phyloP scores from a whole-genome alignment of 202 grass and related monocot genomes.

The Zizania palustris region DNA sequence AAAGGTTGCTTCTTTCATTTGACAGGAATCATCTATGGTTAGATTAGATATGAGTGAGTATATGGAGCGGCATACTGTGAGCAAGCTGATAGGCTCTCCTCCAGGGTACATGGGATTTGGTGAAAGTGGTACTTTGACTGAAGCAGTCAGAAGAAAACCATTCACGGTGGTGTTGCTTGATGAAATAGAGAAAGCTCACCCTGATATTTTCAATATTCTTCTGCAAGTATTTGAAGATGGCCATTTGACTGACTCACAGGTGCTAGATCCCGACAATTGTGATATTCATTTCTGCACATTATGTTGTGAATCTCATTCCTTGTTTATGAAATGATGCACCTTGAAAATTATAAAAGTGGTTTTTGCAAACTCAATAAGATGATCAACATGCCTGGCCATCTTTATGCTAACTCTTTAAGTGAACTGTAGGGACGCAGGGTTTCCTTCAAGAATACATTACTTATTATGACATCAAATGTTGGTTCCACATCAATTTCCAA shows the following conservation, averaged over 20 bases:
- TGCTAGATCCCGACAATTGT: constrained; percentile 35
- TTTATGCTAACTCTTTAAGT: constrained; percentile 32
- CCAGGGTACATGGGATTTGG: constrained; percentile 90
- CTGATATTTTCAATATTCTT: constrained; percentile 93
- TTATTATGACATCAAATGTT: constrained; percentile 96
- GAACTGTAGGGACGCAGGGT: constrained; percentile 76
- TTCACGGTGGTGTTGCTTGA: constrained; percentile 87
- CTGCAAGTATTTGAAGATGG: constrained; percentile 98
- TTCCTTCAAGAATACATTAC: constrained; percentile 96
- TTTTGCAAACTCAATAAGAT: constrained; percentile 5
- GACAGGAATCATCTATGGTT: constrained; percentile 83
- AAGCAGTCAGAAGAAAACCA: constrained; percentile 88
- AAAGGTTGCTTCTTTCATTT: constrained; percentile 32
- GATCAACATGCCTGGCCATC: not conserved
- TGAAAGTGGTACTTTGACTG: constrained; percentile 86
- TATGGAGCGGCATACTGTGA: constrained; percentile 86
- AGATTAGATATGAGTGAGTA: constrained; percentile 98
- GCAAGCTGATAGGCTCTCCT: constrained; percentile 96
- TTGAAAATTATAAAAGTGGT: constrained; percentile 12
- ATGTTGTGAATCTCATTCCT: not conserved
- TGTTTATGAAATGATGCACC: constrained; percentile 34
- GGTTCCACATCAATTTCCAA: constrained; percentile 83
- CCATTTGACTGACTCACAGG: constrained; percentile 83
- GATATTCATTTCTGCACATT: constrained; percentile 15
- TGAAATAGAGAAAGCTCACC: constrained; percentile 98